These are phyloP conservation scores for Podospora australis DNA, from an alignment of 495 filamentous ascomycete species.

Conservation along the genomic window DNA sequence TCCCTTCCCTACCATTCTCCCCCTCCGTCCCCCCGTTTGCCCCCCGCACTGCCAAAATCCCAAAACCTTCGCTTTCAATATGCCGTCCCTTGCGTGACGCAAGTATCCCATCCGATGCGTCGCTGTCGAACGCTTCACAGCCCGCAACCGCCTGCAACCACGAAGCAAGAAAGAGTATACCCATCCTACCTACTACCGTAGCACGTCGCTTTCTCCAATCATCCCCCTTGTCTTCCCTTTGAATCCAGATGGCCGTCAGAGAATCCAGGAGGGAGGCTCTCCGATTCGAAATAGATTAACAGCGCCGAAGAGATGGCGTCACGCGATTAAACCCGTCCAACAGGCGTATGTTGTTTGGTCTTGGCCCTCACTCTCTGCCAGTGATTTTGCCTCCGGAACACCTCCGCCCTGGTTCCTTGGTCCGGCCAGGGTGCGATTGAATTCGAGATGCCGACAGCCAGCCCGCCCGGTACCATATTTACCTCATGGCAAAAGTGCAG, in stretches of 20 bases:
- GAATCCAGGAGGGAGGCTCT: constrained; percentile 16
- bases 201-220: no score
- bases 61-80: no score
- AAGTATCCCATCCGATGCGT: no score
- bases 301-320: constrained; percentile 18
- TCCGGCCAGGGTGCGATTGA: neutral
- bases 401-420: neutral
- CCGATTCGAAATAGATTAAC: constrained; percentile 21
- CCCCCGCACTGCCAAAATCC: no score
- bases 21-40: no score
- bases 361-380: constrained; percentile 10
- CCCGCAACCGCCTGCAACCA: neutral
- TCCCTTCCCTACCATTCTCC: no score
- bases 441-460: constrained; percentile 14
- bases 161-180: neutral
- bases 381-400: constrained; percentile 4
- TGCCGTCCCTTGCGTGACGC: no score
- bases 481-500: constrained; percentile 17
- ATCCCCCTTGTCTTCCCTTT: no score
- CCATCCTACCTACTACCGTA: no score
- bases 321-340: constrained; percentile 22
- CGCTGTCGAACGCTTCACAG: no score
- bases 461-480: constrained; percentile 23
- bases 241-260: no score
- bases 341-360: constrained; percentile 9